Percentiles rank a stretch among this genome's conserved stretches.
phyloP scores from a whole-genome alignment of 306 rosid genomes.

The Glycine soja region DNA sequence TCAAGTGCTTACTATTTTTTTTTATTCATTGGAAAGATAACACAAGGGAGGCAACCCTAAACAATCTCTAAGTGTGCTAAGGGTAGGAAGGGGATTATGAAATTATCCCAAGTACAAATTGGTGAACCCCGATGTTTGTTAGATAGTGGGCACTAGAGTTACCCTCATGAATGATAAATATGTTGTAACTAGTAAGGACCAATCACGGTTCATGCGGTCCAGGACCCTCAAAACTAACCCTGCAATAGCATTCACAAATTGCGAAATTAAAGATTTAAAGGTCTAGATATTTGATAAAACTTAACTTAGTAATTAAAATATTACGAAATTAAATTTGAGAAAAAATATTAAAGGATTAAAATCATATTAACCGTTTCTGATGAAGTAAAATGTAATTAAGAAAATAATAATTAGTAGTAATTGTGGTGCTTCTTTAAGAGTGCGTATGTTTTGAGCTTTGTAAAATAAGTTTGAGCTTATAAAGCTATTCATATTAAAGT shows the following conservation, averaged over 20 bases:
- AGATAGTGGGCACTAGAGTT: too few species aligned
- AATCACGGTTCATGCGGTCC: too few species aligned
- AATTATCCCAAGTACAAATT: too few species aligned
- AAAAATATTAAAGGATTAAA: not conserved
- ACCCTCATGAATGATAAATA: too few species aligned
- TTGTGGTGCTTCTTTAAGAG: not conserved
- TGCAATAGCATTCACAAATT: too few species aligned
- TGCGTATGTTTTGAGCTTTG: not conserved
- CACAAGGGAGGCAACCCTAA: too few species aligned
- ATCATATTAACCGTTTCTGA: not conserved
- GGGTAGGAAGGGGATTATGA: too few species aligned
- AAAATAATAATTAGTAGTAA: not conserved
- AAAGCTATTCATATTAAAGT: not conserved
- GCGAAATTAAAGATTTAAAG: not conserved
- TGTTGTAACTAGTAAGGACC: too few species aligned
- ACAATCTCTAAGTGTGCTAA: too few species aligned
- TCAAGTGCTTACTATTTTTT: not conserved
- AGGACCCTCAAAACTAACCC: too few species aligned
- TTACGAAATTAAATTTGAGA: not conserved
- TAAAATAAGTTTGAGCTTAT: not conserved
- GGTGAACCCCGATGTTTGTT: too few species aligned
- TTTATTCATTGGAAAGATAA: too few species aligned
- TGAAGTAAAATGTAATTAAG: not conserved
- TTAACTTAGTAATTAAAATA: not conserved
- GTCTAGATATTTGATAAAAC: not conserved